Base-by-base conservation (phyloP, 116 monocot species). In the Papilionanthe hybrid region DNA sequence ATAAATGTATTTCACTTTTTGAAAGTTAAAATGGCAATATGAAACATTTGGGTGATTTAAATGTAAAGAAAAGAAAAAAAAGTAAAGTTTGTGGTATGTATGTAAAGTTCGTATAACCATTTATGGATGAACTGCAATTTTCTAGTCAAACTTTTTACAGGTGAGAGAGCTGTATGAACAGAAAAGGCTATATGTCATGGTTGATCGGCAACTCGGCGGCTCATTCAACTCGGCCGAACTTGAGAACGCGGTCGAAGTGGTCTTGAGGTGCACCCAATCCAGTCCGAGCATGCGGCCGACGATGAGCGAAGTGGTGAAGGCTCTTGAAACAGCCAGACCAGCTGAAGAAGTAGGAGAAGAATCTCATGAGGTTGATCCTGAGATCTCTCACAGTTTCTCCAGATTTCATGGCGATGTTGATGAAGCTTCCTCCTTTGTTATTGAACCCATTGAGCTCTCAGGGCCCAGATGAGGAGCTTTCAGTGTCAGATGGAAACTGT, bases 381-480 rank as follows among this genome's bases (percentile, higher is more conserved):
- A 56, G 37, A 81, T 85, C 10, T 86, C 90, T 29, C 76, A 83
- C 60, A 92, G 89, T 74, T 91, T 91, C 79, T 87, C 86, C 10
- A 42, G 85, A 79, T 76, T 82, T 55, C 82, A 86, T 72, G 86
- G 90, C 41, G 85, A 78, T 66, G 66, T 76, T 23, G 80, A 86
- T 71, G 94, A 96, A 66, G 90, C 92, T 30, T 92, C 96, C 5
- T 96, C 96, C 0, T 93, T 91, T 60, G 90, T 92, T 20, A 86
- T 96, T 22, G 96, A 96, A 82, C 79, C 96, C 12, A 96, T 96
- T 25, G 90, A 95, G 76, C 93, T 95, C 43, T 96, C 96, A 23
- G 96, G 93, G 1, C 96, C 96, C 2, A 90, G 93, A 85, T 92
- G 89, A 93, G 15, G 27, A 25, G 25, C 2, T 65, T 65, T 27